Base-by-base conservation (phyloP, 441 rosid species). In the Codiaeum variegatum region DNA sequence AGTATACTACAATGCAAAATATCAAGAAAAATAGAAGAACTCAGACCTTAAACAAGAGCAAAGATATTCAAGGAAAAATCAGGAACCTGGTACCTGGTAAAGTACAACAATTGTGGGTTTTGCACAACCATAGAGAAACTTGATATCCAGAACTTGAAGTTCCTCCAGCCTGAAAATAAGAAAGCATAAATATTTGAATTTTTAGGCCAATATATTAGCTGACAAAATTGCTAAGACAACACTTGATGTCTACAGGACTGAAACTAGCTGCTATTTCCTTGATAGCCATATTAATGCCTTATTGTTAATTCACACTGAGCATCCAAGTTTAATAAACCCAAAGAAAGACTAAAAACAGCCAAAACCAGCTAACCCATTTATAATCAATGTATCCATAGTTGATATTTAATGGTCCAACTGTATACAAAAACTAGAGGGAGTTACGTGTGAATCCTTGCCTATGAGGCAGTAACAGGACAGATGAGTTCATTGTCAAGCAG, bases 21-120 rank as follows among this genome's bases (percentile, higher is more conserved):
- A 13, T 12, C 10, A 66, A 46, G 60, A 47, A 32, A 58, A 60
- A 19, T 15, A 46, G 52, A 47, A 66, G 59, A 40, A 55, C 56
- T 49, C 47, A 24, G 31, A 13, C 34, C 59, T 49, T 4, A 16
- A 49, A 71, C 42, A 64, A 46, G 44, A n/a, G 62, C 11, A 59
- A 49, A 62, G 38, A 49, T 64, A 36, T 24, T 46, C 11, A 46
- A 75, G 69, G 75, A 75, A 77, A 76, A 66, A 54, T 44, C 38
- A 4, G 3, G 24, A 47, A 94, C 99, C 99, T 93, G 83, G 79
- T 92, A 94, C 99, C 99, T 93, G 83, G 79, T 92, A 94, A 69
- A 94, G 94, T 74, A 94, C 97, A 75, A 90, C 98, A 71, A 94
- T 88, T 55, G 97, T 94, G 60, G 99, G 99, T 77, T 91, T 94